Percentiles rank a stretch among this genome's conserved stretches.
Evolutionary conservation across 2,329 filamentous ascomycete genomes (phyloP).

Genomic region (Cadophora luteo-olivacea): DNA sequence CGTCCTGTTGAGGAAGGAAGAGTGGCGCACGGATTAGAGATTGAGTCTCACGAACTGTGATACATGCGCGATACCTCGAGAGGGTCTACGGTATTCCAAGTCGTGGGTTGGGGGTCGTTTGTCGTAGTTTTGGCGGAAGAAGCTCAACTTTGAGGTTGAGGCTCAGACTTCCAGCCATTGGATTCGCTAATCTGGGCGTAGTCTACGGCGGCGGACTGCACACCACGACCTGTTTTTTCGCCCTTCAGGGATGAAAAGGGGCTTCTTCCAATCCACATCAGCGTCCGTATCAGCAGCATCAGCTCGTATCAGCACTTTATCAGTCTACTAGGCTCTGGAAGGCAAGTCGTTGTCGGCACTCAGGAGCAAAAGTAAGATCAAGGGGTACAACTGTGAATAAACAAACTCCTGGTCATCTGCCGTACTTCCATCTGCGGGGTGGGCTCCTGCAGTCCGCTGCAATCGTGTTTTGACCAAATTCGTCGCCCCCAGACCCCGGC

Average conservation of each 20-base stretch:
- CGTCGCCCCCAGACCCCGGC: no score
- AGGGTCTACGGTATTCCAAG: conserved; percentile 7
- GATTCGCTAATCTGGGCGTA: conserved; percentile 14
- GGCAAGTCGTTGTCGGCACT: not conserved
- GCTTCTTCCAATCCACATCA: not conserved
- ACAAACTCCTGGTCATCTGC: not conserved
- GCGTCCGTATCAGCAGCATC: not conserved
- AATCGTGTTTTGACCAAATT: conserved; percentile 2
- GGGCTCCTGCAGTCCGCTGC: conserved; percentile 13
- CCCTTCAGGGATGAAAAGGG: conserved; percentile 20
- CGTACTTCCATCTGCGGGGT: not conserved
- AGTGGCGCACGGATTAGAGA: conserved; percentile 25
- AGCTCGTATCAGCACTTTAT: conserved; percentile 2
- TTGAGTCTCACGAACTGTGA: conserved; percentile 16
- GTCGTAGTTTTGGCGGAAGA: conserved; percentile 14
- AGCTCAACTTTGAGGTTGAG: conserved; percentile 20
- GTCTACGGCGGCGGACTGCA: conserved; percentile 19
- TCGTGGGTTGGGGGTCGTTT: conserved; percentile 15
- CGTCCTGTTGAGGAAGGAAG: conserved; percentile 1
- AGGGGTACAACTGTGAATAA: not conserved
- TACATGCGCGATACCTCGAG: conserved; percentile 22
- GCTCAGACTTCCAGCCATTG: conserved; percentile 14
- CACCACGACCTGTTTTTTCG: conserved; percentile 10
- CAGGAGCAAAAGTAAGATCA: not conserved
- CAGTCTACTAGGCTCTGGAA: conserved; percentile 5